Conservation (phyloP, 495 filamentous ascomycete species). For the Talaromyces trachyspermus region DNA sequence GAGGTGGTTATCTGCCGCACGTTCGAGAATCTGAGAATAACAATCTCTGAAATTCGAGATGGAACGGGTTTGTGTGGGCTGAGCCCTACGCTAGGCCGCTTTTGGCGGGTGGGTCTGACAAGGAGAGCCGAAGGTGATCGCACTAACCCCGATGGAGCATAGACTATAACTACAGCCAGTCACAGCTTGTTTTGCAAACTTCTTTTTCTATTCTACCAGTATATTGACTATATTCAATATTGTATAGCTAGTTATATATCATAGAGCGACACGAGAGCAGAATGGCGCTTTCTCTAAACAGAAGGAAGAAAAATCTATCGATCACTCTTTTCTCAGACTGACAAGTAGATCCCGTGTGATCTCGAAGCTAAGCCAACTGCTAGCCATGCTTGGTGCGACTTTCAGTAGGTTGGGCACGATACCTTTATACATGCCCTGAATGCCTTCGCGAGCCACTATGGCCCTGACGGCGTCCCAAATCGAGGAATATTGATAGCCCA, state of each 20-base stretch:
- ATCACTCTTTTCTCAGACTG: conserved; percentile 39
- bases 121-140: not conserved
- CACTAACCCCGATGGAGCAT: not conserved
- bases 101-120: conserved; percentile 9
- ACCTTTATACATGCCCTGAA: conserved; percentile 80
- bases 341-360: conserved; percentile 80
- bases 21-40: conserved; percentile 33
- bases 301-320: too few relatives aligned
- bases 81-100: conserved; percentile 38
- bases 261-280: too few relatives aligned
- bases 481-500: conserved; percentile 90
- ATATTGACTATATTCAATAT: not conserved
- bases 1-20: conserved; percentile 42
- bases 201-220: not conserved
- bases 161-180: not conserved
- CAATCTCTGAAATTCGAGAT: conserved; percentile 39
- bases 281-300: too few relatives aligned
- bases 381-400: conserved; percentile 97
- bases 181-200: not conserved
- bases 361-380: conserved; percentile 96
- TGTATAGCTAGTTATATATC: too few relatives aligned
- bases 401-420: conserved; percentile 92
- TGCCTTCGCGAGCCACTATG: conserved; percentile 73
- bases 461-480: conserved; percentile 76
- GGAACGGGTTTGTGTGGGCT: conserved; percentile 41